Conservation (phyloP, 2,329 filamentous ascomycete genomes). For the Tolypocladium pustulatum region DNA sequence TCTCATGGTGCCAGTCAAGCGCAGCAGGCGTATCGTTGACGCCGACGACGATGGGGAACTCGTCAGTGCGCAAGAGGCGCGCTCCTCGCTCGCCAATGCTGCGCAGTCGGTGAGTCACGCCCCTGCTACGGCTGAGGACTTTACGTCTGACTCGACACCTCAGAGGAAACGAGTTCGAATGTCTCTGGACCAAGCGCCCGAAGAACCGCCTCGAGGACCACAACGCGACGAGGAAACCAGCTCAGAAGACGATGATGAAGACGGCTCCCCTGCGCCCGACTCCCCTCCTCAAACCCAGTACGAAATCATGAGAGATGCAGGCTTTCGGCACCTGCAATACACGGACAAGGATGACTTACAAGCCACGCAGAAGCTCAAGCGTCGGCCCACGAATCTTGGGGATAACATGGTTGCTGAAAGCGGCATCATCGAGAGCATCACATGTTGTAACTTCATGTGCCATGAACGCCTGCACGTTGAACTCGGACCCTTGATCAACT, state of each 20-base stretch:
- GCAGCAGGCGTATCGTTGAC: slow-evolving; percentile 20
- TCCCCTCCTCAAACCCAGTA: slow-evolving; percentile 47
- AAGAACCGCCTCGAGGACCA: slow-evolving; percentile 4
- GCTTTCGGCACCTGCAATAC: slow-evolving; percentile 46
- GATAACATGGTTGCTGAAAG: slow-evolving; percentile 70
- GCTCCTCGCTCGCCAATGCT: slow-evolving; percentile 27
- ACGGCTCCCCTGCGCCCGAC: slow-evolving; percentile 12
- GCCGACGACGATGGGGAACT: slow-evolving; percentile 19
- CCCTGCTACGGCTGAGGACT: neutral
- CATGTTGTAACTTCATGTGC: slow-evolving; percentile 94
- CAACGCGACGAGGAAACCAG: slow-evolving; percentile 12
- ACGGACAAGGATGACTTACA: slow-evolving; percentile 49
- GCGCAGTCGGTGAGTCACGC: slow-evolving; percentile 7
- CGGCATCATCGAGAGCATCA: slow-evolving; percentile 80
- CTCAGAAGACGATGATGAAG: slow-evolving; percentile 21
- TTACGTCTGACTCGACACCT: slow-evolving; percentile 4
- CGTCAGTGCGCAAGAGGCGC: slow-evolving; percentile 26
- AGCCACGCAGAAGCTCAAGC: slow-evolving; percentile 54
- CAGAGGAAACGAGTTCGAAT: slow-evolving; percentile 24
- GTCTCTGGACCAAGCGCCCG: slow-evolving; percentile 13
- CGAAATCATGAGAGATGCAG: slow-evolving; percentile 48
- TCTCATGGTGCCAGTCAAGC: slow-evolving; percentile 27
- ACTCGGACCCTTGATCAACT: slow-evolving; percentile 93
- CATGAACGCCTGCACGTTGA: slow-evolving; percentile 72
- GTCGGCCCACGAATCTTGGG: slow-evolving; percentile 36